These are phyloP conservation scores for Neoascochyta sp. DNA, from an alignment of 2,329 filamentous ascomycete species.

Conservation along the genomic window DNA sequence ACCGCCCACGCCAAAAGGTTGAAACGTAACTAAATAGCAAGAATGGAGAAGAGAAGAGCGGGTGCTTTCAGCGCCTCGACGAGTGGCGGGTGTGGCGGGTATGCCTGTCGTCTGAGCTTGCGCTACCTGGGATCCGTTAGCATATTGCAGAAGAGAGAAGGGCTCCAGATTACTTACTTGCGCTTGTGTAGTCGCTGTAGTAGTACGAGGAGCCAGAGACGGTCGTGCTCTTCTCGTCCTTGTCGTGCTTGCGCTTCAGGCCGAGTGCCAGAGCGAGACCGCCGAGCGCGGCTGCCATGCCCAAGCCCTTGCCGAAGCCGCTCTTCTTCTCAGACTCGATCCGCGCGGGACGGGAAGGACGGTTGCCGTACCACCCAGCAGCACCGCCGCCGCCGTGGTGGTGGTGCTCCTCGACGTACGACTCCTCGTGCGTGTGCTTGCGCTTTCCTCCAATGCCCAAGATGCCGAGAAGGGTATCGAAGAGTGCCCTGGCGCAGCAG, in stretches of 20 bases:
- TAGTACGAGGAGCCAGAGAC: constrained; percentile 40
- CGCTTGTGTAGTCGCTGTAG: constrained; percentile 48
- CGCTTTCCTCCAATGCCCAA: constrained; percentile 57
- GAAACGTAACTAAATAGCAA: too few relatives aligned
- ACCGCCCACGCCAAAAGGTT: too few relatives aligned
- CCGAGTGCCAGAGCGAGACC: constrained; percentile 45
- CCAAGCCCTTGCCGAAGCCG: constrained; percentile 34
- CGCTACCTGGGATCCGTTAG: constrained; percentile 39
- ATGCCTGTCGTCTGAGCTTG: constrained; percentile 43
- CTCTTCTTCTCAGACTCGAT: constrained; percentile 32
- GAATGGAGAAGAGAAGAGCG: too few relatives aligned
- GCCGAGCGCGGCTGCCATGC: constrained; percentile 43
- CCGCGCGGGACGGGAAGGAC: constrained; percentile 34
- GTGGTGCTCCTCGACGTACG: constrained; percentile 61
- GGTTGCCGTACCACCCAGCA: constrained; percentile 49
- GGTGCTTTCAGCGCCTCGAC: too few relatives aligned
- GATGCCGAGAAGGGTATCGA: constrained; percentile 56
- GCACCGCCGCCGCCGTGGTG: constrained; percentile 57
- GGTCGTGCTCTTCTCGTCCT: constrained; percentile 44
- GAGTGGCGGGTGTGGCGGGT: constrained; percentile 40
- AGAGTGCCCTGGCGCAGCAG: constrained; percentile 56
- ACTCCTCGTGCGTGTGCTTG: constrained; percentile 52
- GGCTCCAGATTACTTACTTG: constrained; percentile 40
- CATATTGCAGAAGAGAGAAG: background rate
- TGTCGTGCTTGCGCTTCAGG: constrained; percentile 43